These are phyloP conservation scores for Sphaerulina populicola DNA, from an alignment of 2,329 filamentous ascomycete species.

Conservation along the genomic window DNA sequence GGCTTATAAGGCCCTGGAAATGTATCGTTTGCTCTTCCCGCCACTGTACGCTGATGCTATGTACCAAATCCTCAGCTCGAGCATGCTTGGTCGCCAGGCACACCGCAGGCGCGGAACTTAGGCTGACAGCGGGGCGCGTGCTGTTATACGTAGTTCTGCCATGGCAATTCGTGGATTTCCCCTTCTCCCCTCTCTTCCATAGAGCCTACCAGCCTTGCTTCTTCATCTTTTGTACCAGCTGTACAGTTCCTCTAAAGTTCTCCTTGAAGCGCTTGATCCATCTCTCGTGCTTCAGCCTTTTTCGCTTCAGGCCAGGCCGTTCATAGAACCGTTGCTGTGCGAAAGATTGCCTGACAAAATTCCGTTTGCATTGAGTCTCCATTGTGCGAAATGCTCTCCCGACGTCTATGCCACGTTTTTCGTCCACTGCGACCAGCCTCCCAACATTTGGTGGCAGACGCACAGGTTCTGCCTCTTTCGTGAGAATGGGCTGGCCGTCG, in stretches of 20 bases:
- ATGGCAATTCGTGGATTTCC: too few species aligned
- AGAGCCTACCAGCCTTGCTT: constrained; percentile 63
- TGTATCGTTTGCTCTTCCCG: too few species aligned
- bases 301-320: constrained; percentile 65
- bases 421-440: constrained; percentile 34
- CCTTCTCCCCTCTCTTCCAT: background rate
- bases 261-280: constrained; percentile 62
- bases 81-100: too few species aligned
- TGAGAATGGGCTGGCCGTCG: background rate
- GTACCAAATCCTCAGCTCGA: too few species aligned
- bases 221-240: constrained; percentile 60
- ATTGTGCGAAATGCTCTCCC: constrained; percentile 42
- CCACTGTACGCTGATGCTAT: too few species aligned
- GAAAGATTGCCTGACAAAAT: constrained; percentile 52
- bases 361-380: constrained; percentile 42
- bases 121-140: background rate
- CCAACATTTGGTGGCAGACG: constrained; percentile 36
- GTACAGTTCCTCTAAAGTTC: constrained; percentile 58
- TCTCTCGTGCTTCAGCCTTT: constrained; percentile 61
- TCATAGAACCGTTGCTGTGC: constrained; percentile 62
- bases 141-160: background rate
- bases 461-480: constrained; percentile 17
- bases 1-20: too few species aligned
- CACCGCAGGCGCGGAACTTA: too few species aligned
- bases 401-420: constrained; percentile 37